Conservation (phyloP, 2,329 filamentous ascomycete genomes). For the Fonsecaea nubica region DNA sequence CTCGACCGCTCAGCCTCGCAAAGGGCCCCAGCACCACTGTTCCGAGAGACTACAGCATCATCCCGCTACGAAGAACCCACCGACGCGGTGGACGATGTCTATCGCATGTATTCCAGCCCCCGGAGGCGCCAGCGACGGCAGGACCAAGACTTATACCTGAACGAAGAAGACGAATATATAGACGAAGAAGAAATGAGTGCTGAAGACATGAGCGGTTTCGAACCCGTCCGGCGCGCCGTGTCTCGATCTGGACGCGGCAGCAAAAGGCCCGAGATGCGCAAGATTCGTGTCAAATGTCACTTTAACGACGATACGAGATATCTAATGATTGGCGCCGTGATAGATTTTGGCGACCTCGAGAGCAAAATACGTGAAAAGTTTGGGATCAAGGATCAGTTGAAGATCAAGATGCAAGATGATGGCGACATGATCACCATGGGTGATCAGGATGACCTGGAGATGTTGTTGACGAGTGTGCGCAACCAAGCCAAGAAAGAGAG, state of each 20-base stretch:
- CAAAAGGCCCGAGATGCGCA: constrained; percentile 68
- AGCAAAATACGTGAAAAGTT: constrained; percentile 88
- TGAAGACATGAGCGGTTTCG: constrained; percentile 36
- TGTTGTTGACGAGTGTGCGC: constrained; percentile 76
- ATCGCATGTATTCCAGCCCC: constrained; percentile 43
- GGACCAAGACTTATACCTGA: constrained; percentile 69
- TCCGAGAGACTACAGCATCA: constrained; percentile 43
- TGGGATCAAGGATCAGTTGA: constrained; percentile 65
- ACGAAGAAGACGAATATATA: constrained; percentile 69
- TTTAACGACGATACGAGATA: constrained; percentile 85
- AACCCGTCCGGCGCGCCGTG: constrained; percentile 29
- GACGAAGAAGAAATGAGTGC: constrained; percentile 71
- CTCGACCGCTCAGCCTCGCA: constrained; percentile 43
- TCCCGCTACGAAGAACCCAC: constrained; percentile 46
- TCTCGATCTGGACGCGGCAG: constrained; percentile 30
- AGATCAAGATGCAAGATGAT: constrained; percentile 86
- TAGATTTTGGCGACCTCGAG: constrained; percentile 78
- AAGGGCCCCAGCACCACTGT: constrained; percentile 40
- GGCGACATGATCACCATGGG: constrained; percentile 97
- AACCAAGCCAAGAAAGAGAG: constrained; percentile 73
- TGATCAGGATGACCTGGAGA: constrained; percentile 93
- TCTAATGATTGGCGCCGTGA: constrained; percentile 72
- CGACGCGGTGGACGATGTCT: constrained; percentile 52
- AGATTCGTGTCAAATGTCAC: constrained; percentile 92
- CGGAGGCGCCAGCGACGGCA: constrained; percentile 30